Evolutionary conservation across 495 filamentous ascomycete species (phyloP).

Genomic region (Pyrenula massariospora): DNA sequence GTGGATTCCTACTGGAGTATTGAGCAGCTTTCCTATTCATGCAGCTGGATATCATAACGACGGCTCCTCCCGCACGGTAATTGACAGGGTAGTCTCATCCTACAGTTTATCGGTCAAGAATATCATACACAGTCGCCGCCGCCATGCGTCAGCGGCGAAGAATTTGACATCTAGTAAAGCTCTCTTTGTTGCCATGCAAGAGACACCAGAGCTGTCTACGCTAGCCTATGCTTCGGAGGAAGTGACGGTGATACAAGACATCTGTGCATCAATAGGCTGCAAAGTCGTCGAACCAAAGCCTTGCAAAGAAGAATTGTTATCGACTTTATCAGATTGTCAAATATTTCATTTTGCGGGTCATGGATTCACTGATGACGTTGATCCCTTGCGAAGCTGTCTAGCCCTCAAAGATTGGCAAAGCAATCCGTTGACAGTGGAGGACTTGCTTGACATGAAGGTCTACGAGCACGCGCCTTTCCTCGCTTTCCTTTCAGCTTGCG

Average conservation of each 20-base stretch:
- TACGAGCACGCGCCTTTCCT: constrained; percentile 13
- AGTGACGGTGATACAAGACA: background rate
- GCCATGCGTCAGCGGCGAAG: background rate
- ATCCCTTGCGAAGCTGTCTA: constrained; percentile 17
- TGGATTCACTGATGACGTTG: constrained; percentile 8
- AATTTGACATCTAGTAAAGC: background rate
- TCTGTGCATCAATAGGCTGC: too few species aligned
- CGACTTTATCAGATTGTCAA: constrained; percentile 6
- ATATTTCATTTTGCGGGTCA: constrained; percentile 17
- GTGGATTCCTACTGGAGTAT: constrained; percentile 8
- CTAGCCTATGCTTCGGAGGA: constrained; percentile 4
- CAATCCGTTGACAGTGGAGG: constrained; percentile 17
- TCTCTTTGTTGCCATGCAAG: constrained; percentile 12
- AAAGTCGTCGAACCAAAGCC: constrained; percentile 1
- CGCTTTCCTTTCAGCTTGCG: constrained; percentile 15
- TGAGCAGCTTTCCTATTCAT: constrained; percentile 8
- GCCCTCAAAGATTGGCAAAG: constrained; percentile 13
- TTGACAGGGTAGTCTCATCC: constrained; percentile 15
- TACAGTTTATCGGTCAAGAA: constrained; percentile 17
- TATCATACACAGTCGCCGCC: constrained; percentile 5
- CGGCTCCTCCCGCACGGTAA: too few species aligned
- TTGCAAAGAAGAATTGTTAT: constrained; percentile 6
- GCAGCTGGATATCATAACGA: constrained; percentile 5
- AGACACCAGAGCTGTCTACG: constrained; percentile 5
- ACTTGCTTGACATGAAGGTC: constrained; percentile 10